A percentile compares a stretch with the other conserved stretches of the same genome.
Conservation (phyloP, 495 filamentous ascomycete species). For the Penicillium ochrochloron region DNA sequence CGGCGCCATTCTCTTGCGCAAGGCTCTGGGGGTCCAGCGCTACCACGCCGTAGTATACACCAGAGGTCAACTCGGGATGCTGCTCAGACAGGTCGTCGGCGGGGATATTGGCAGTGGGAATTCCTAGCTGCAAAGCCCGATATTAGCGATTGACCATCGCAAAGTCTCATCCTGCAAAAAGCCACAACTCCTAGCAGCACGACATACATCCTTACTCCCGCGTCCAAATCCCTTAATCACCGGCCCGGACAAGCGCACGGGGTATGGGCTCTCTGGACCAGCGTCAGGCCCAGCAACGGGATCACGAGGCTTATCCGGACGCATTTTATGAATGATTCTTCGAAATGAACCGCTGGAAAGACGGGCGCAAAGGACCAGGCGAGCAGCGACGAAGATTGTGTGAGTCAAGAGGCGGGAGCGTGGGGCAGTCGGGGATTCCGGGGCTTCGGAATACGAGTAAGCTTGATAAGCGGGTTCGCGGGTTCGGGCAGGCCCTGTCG, state of each 20-base stretch:
- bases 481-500: no score
- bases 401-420: constrained; percentile 11
- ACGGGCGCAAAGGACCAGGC: background rate
- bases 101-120: constrained; percentile 96
- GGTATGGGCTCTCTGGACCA: constrained; percentile 79
- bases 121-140: constrained; percentile 66
- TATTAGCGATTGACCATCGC: background rate
- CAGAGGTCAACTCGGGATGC: constrained; percentile 69
- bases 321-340: constrained; percentile 33
- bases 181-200: background rate
- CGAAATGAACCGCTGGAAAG: background rate
- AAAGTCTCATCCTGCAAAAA: background rate
- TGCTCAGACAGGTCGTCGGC: constrained; percentile 71
- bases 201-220: constrained; percentile 78
- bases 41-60: constrained; percentile 92
- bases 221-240: constrained; percentile 94
- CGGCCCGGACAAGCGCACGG: constrained; percentile 76
- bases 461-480: constrained; percentile 4
- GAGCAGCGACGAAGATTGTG: constrained; percentile 8
- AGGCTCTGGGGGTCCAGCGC: constrained; percentile 55
- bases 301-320: constrained; percentile 56
- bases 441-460: constrained; percentile 12
- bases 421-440: constrained; percentile 7
- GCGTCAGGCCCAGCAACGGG: constrained; percentile 67
- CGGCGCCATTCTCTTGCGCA: constrained; percentile 18